These are phyloP conservation scores for Ophiosphaerella narmari DNA, from an alignment of 2,329 filamentous ascomycete species.

Conservation along the genomic window DNA sequence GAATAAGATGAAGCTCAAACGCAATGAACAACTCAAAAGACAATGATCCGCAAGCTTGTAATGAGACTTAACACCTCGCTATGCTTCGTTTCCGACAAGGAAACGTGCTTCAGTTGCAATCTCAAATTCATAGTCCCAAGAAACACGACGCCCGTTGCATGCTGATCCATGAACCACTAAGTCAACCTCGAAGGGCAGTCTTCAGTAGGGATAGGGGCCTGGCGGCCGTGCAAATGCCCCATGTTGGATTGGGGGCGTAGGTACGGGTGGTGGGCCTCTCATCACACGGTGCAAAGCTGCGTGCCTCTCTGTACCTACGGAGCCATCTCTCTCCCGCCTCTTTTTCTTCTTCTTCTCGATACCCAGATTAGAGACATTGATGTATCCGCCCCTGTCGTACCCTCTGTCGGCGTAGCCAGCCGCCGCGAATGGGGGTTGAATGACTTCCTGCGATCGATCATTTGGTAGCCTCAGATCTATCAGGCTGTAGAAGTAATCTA, in stretches of 20 bases:
- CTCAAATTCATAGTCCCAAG: not conserved
- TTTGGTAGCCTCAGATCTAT: constrained; percentile 68
- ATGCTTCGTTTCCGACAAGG: constrained; percentile 24
- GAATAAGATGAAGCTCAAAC: not conserved
- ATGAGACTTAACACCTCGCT: constrained; percentile 28
- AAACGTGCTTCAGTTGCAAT: constrained; percentile 7
- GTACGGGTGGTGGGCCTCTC: constrained; percentile 40
- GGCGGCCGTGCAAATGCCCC: constrained; percentile 33
- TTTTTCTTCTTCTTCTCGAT: constrained; percentile 43
- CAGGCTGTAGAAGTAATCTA: constrained; percentile 78
- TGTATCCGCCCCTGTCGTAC: constrained; percentile 40
- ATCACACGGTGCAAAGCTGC: constrained; percentile 26
- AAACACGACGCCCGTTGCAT: constrained; percentile 1
- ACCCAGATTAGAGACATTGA: constrained; percentile 26
- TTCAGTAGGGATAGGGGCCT: constrained; percentile 24
- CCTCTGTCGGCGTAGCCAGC: constrained; percentile 46
- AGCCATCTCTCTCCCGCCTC: constrained; percentile 37
- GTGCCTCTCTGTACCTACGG: constrained; percentile 23
- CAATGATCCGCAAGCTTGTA: not conserved
- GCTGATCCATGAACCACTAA: not conserved
- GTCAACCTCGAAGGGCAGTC: not conserved
- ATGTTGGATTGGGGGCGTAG: constrained; percentile 41
- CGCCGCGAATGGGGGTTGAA: constrained; percentile 46
- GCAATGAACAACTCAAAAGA: not conserved
- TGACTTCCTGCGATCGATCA: constrained; percentile 52